Evolutionary conservation across 257 asterid species (phyloP).

Genomic region (Lavandula angustifolia): DNA sequence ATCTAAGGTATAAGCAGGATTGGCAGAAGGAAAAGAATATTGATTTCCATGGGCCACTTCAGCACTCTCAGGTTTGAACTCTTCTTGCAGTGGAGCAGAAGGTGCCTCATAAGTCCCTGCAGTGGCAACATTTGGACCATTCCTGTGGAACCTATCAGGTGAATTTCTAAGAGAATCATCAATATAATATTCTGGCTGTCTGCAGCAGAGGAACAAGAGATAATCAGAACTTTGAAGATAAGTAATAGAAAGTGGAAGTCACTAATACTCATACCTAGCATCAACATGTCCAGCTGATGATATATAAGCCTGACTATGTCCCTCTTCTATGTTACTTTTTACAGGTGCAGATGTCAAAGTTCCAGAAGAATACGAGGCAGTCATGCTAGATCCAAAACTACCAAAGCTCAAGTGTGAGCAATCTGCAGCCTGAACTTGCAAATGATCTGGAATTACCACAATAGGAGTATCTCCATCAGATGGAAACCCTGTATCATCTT

Average conservation of each 20-base stretch:
- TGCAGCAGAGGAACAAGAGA: conserved; percentile 42
- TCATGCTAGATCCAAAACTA: conserved; percentile 61
- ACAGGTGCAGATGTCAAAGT: conserved; percentile 47
- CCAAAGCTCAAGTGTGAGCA: conserved; percentile 94
- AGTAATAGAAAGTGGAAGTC: conserved; percentile 14
- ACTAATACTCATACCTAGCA: conserved; percentile 48
- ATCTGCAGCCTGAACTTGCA: conserved; percentile 73
- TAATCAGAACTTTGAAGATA: conserved; percentile 1
- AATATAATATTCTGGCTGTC: conserved; percentile 61
- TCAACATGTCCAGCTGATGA: conserved; percentile 54
- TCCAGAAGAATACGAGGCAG: conserved; percentile 47
- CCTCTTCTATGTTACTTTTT: conserved; percentile 49
- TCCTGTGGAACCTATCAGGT: conserved; percentile 51
- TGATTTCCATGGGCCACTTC: conserved; percentile 62
- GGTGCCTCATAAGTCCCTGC: conserved; percentile 58
- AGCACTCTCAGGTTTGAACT: conserved; percentile 55
- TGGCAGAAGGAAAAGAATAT: conserved; percentile 56
- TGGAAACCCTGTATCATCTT: conserved; percentile 47
- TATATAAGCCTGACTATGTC: conserved; percentile 44
- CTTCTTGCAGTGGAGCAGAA: conserved; percentile 63
- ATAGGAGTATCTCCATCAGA: conserved; percentile 60
- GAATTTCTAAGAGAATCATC: conserved; percentile 59
- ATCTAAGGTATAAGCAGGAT: conserved; percentile 55
- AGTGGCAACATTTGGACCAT: conserved; percentile 47
- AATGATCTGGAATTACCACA: conserved; percentile 76